Evolutionary conservation across 139 green algal genomes (phyloP), one percentile per base, ranked within the genome.

Genomic region (Trebouxia sp.): DNA sequence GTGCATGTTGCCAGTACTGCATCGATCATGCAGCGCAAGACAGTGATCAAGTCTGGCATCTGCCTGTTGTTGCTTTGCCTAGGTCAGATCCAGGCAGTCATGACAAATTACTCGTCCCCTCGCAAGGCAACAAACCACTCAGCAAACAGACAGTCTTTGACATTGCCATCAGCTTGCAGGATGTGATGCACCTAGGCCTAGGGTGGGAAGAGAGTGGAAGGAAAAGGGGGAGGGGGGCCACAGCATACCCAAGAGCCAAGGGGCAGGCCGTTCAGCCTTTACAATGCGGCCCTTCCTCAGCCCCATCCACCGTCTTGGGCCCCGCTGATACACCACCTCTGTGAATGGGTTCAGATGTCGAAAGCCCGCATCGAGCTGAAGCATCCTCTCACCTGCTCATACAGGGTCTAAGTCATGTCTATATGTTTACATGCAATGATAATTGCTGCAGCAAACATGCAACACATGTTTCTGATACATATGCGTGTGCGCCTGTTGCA

Each of bases 221-320:
- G 22, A 58, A 6, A 22, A 58, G 22, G 50, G 50, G 20, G 26
- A 58, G 38, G 1, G 26, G 24, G 42, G 41, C 42, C 53, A 41
- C 14, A n/a, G 38, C 39, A 56, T 53, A 77, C 69, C 69, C 43
- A 41, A 22, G n/a, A 77, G 41, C 69, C 69, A 77, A 10, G 69
- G 69, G n/a, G 69, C 69, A 12, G 69, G 69, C 42, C 30, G 42
- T 24, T 56, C 69, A 22, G 55, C 24, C 11, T 35, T 51, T 20
- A 77, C 39, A 11, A 10, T 30, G 24, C 42, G 69, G 17, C 69
- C 69, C 39, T 53, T 51, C 8, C 69, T 32, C 26, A 77, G 41
- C 12, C 69, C 69, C 26, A 41, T 6, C 41, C 69, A 77, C 17
- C 69, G 26, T 22, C 69, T 22, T 6, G 69, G 41, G 10, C 69